Percentiles rank a stretch among this genome's conserved stretches.
These are phyloP conservation scores for Amyloporia xantha DNA, from an alignment of 768 basidiomycete genomes.

Conservation along the genomic window DNA sequence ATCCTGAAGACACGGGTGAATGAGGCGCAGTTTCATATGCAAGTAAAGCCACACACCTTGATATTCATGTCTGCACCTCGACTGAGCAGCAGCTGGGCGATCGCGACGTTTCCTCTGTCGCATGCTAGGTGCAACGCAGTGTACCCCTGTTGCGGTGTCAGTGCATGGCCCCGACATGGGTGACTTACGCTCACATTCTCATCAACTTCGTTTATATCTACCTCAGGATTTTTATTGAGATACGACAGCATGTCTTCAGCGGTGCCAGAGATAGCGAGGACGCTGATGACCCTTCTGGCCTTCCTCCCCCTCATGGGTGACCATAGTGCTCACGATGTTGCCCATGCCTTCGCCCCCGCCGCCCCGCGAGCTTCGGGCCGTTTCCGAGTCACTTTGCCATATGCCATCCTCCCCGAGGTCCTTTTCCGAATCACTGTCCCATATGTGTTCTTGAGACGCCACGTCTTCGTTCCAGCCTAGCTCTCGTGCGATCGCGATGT, in stretches of 20 bases:
- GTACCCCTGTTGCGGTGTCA: conserved; percentile 56
- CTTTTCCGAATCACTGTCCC: conserved; percentile 14
- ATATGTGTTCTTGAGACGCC: conserved; percentile 1
- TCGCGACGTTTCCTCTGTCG: conserved; percentile 63
- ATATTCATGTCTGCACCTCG: conserved; percentile 58
- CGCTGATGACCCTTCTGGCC: conserved; percentile 47
- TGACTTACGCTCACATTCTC: conserved; percentile 61
- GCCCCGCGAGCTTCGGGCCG: conserved; percentile 3
- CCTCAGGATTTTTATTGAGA: conserved; percentile 34
- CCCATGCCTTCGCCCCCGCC: conserved; percentile 45
- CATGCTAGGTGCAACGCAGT: conserved; percentile 83
- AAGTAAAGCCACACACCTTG: conserved; percentile 40
- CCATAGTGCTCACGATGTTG: conserved; percentile 53
- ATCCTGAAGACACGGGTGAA: conserved; percentile 40
- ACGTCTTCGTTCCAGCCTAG: conserved; percentile 59
- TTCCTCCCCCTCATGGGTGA: conserved; percentile 26
- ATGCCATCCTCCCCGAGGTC: conserved; percentile 33
- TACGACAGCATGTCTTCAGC: conserved; percentile 36
- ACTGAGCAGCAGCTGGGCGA: conserved; percentile 52
- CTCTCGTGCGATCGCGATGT: conserved; percentile 58
- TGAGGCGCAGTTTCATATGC: not conserved
- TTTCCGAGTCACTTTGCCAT: conserved; percentile 35
- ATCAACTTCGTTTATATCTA: conserved; percentile 55
- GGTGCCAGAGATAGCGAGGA: conserved; percentile 55
- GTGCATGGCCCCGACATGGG: not conserved